Evolutionary conservation across 2,329 filamentous ascomycete genomes (phyloP).

Genomic region (Aspergillus fructus): DNA sequence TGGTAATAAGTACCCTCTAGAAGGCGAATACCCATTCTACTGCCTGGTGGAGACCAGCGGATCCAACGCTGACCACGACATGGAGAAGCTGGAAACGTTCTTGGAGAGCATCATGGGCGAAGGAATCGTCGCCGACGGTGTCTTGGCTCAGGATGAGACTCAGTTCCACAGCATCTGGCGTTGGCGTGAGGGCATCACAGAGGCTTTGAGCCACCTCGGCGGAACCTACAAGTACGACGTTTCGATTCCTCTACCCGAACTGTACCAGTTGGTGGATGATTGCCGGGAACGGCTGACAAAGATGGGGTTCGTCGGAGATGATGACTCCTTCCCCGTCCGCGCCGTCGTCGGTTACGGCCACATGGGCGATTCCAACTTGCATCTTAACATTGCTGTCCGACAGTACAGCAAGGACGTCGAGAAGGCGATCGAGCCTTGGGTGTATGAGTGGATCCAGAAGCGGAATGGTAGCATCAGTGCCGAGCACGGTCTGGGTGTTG

Average conservation of each 20-base stretch:
- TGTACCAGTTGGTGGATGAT: slow-evolving; percentile 89
- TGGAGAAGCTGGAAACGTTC: slow-evolving; percentile 84
- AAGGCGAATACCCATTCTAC: slow-evolving; percentile 87
- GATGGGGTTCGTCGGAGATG: slow-evolving; percentile 74
- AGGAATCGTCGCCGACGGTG: slow-evolving; percentile 83
- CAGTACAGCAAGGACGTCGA: slow-evolving; percentile 86
- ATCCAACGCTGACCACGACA: slow-evolving; percentile 90
- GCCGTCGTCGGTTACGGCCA: slow-evolving; percentile 96
- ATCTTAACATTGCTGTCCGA: slow-evolving; percentile 83
- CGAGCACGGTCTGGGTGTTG: slow-evolving; percentile 89
- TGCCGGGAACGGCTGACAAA: slow-evolving; percentile 69
- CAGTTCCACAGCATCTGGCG: slow-evolving; percentile 83
- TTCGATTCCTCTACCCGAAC: slow-evolving; percentile 82
- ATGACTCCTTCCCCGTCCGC: slow-evolving; percentile 73
- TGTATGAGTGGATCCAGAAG: slow-evolving; percentile 94
- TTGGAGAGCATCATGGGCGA: slow-evolving; percentile 88
- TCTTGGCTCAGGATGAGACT: slow-evolving; percentile 89
- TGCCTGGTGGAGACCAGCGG: slow-evolving; percentile 95
- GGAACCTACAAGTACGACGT: slow-evolving; percentile 99
- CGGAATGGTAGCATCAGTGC: slow-evolving; percentile 91
- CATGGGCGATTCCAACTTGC: slow-evolving; percentile 95
- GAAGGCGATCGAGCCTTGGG: slow-evolving; percentile 83
- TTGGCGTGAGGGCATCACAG: slow-evolving; percentile 91
- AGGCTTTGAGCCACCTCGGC: slow-evolving; percentile 84
- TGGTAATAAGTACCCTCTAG: slow-evolving; percentile 75